Percentiles rank a stretch among this genome's conserved stretches.
Evolutionary conservation across 768 basidiomycete genomes (phyloP).

Genomic region (Nidularia pulvinata): DNA sequence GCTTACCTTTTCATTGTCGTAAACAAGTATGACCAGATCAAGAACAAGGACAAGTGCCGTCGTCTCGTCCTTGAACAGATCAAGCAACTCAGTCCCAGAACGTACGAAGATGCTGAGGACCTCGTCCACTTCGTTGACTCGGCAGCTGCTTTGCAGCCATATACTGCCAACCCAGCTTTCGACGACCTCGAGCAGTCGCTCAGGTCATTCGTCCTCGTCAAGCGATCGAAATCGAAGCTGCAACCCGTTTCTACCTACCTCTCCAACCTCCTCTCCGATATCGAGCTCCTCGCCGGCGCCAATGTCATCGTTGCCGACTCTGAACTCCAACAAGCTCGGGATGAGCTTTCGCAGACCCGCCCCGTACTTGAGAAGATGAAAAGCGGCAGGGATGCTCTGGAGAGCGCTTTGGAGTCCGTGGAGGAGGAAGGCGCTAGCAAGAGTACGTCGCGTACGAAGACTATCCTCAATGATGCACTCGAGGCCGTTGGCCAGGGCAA

Average conservation of each 20-base stretch:
- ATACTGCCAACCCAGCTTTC: conserved; percentile 69
- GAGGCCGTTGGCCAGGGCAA: conserved; percentile 78
- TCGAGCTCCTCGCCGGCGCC: conserved; percentile 83
- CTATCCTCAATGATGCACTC: conserved; percentile 64
- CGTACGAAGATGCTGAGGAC: conserved; percentile 88
- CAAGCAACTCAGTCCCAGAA: conserved; percentile 88
- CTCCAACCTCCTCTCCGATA: conserved; percentile 83
- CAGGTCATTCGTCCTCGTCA: conserved; percentile 93
- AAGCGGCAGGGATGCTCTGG: conserved; percentile 67
- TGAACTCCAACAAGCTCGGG: conserved; percentile 72
- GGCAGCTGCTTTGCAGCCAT: conserved; percentile 67
- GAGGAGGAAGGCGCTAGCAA: conserved; percentile 74
- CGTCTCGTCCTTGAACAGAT: conserved; percentile 92
- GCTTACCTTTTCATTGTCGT: conserved; percentile 98
- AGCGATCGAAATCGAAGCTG: conserved; percentile 96
- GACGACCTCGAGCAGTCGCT: conserved; percentile 88
- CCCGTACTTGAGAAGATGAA: conserved; percentile 92
- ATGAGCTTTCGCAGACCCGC: conserved; percentile 64
- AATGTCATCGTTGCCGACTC: conserved; percentile 86
- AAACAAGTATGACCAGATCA: conserved; percentile 96
- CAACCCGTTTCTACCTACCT: conserved; percentile 93
- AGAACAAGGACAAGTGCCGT: conserved; percentile 92
- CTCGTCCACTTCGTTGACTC: conserved; percentile 99
- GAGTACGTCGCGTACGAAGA: conserved; percentile 53
- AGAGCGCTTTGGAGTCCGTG: conserved; percentile 73